Evolutionary conservation across 164 flowering plant species (phyloP), one percentile per base, ranked within the genome.

Genomic region (Brasenia schreberi): DNA sequence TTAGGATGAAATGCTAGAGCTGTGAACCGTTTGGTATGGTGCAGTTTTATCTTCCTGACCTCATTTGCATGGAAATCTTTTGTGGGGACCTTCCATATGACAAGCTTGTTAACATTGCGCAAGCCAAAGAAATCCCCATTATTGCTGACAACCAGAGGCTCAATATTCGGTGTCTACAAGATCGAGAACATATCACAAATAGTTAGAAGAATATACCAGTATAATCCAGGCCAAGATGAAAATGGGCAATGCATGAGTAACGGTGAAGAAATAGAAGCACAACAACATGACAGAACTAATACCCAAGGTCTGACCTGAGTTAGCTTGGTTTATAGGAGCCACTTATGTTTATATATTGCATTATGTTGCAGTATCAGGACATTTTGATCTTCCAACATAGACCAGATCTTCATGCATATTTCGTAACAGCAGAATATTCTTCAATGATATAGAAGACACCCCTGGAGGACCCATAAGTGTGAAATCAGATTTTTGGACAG

Each of bases 1-100:
- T 79, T 84, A 23, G 91, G 93, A 79, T 94, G 99, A 73, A 94
- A 94, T 56, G 97, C 97, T 76, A 91, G 72, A 64, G 76, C 78
- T 6, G 84, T 78, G 19, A 94, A 76, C 42, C 63, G 70, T 77
- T 83, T 94, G 58, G 97, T 87, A 68, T 94, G 99, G 75, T 87
- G 97, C 76, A 94, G 73, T 42, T 68, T 79, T 68, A 89, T 80
- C 76, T 77, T 91, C 84, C 81, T 88, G 43, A 75, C 65, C 14
- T 66, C 65, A 62, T 66, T 65, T 64, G 62, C 64, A 10, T 80
- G 82, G 63, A 81, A 71, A 66, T 82, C 87, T 64, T 60, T 73
- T 3, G 53, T 59, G 49, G 89, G 83, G 42, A 83, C 83, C 75
- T 82, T 81, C 97, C 97, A 94, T 65, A 91, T 68, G 67, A 73